Conservation (phyloP, 1,284 basidiomycete genomes). For the Pyrrhoderma lamaoense region DNA sequence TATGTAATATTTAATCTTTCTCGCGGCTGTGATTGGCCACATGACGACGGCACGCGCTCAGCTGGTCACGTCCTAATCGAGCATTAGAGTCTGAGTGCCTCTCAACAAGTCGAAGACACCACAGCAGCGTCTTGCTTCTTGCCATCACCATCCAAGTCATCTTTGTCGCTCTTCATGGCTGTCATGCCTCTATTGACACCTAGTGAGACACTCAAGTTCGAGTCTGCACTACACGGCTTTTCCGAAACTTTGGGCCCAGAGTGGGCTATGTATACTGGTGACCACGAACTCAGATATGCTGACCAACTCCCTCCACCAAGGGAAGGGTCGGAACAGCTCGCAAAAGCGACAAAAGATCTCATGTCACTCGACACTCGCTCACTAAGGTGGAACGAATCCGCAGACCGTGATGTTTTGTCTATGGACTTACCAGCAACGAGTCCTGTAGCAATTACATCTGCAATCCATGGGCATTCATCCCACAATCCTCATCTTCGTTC, state of each 20-base stretch:
- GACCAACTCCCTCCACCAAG: slow-evolving; percentile 21
- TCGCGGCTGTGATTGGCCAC: slow-evolving; percentile 4
- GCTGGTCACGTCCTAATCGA: no score
- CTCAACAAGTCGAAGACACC: background rate
- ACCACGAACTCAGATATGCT: slow-evolving; percentile 23
- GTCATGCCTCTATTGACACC: slow-evolving; percentile 41
- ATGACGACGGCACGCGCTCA: background rate
- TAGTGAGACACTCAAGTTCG: slow-evolving; percentile 41
- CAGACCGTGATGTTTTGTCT: slow-evolving; percentile 15
- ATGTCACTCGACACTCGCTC: slow-evolving; percentile 46
- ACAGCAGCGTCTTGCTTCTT: background rate
- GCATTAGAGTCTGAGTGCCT: no score
- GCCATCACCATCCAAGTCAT: background rate
- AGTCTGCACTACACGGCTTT: slow-evolving; percentile 45
- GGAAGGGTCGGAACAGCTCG: slow-evolving; percentile 46
- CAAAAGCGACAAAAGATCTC: slow-evolving; percentile 67
- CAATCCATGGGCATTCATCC: background rate
- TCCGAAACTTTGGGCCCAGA: slow-evolving; percentile 30
- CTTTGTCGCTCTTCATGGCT: slow-evolving; percentile 6
- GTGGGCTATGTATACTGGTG: slow-evolving; percentile 32
- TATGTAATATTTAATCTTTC: background rate
- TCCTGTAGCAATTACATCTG: background rate
- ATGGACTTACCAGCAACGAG: slow-evolving; percentile 2
- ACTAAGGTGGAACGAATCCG: slow-evolving; percentile 23
- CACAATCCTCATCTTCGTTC: no score